Evolutionary conservation across 2,329 filamentous ascomycete species (phyloP).

Genomic region (Colletotrichum aenigma): DNA sequence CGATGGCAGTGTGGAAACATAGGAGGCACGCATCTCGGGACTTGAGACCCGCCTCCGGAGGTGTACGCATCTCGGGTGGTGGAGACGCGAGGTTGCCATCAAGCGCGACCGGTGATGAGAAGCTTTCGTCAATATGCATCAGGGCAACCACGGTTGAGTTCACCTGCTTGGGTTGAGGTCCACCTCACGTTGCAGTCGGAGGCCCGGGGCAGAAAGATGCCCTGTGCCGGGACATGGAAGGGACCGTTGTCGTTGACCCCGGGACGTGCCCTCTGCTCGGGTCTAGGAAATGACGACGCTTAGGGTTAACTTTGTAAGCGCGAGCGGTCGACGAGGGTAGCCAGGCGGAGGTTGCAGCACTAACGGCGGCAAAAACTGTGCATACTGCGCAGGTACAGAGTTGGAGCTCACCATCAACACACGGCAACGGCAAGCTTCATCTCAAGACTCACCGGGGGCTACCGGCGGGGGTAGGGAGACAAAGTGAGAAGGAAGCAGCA

Average conservation of each 20-base stretch:
- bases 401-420: not conserved
- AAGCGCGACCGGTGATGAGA: constrained; percentile 12
- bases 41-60: not conserved
- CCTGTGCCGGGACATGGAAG: constrained; percentile 13
- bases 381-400: not conserved
- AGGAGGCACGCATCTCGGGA: not conserved
- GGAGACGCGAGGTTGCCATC: not conserved
- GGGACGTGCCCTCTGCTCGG: constrained; percentile 6
- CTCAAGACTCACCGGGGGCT: not conserved
- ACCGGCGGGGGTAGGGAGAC: not conserved
- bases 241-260: constrained; percentile 3
- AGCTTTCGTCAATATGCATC: constrained; percentile 16
- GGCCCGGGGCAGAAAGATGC: constrained; percentile 1
- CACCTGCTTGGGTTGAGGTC: constrained; percentile 1
- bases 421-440: not conserved
- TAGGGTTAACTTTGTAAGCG: constrained; percentile 18
- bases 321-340: constrained; percentile 9
- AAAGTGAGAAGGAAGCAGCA: not conserved
- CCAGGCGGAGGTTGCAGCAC: constrained; percentile 10
- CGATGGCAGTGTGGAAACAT: not conserved
- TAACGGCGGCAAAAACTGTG: constrained; percentile 9
- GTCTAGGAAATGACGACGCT: constrained; percentile 18
- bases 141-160: constrained; percentile 1
- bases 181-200: constrained; percentile 20
- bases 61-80: not conserved